Conservation (phyloP, 257 asterid species). For the Nicotiana sylvestris region DNA sequence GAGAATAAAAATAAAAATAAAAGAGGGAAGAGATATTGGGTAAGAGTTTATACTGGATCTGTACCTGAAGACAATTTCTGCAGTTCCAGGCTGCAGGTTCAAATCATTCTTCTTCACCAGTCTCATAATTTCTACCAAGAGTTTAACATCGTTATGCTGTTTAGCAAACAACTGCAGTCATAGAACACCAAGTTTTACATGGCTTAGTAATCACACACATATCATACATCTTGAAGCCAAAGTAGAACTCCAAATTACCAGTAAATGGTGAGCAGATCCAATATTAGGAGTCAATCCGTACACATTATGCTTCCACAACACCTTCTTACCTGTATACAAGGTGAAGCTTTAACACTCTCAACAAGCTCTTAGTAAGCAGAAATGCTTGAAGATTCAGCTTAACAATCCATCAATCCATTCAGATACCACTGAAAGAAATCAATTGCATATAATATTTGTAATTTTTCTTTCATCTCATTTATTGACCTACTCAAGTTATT, state of each 20-base stretch:
- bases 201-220: conserved; percentile 1
- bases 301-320: conserved; percentile 66
- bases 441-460: background rate
- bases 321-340: conserved; percentile 57
- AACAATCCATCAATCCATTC: background rate
- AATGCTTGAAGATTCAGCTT: background rate
- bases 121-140: conserved; percentile 65
- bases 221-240: conserved; percentile 5
- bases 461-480: background rate
- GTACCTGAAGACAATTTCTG: conserved; percentile 76
- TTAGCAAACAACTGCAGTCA: conserved; percentile 79
- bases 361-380: background rate
- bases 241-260: conserved; percentile 41
- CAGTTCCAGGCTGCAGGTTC: conserved; percentile 83
- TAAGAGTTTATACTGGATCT: background rate
- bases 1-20: background rate
- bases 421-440: background rate
- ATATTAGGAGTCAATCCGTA: conserved; percentile 70
- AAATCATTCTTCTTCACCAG: conserved; percentile 58
- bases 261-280: conserved; percentile 77
- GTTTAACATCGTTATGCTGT: conserved; percentile 62
- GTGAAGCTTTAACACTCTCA: background rate
- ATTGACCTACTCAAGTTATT: background rate
- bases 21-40: background rate
- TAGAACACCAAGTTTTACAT: conserved; percentile 10